Evolutionary conservation across 2,329 filamentous ascomycete genomes (phyloP), one percentile per base, ranked within the genome.

Genomic region (Stachybotrys chlorohalonatus): DNA sequence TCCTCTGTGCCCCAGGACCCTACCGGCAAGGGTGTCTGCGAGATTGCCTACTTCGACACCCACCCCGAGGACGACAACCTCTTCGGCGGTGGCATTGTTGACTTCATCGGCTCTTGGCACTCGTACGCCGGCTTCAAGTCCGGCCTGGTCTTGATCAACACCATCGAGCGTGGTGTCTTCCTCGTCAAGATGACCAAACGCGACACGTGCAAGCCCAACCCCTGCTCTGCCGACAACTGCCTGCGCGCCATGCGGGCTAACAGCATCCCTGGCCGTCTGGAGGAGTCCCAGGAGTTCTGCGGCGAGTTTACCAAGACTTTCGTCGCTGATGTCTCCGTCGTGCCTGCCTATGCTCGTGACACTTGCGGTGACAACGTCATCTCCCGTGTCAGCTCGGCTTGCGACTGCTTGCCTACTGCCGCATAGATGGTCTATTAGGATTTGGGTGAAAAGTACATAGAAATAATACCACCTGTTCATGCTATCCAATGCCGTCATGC

Each of bases 41-140:
- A 76, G 62, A 66, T 71, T 9, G 75, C 67, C 2, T 76, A 69
- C 67, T 77, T 78, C 62, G 75, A 79, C 60, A 66, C 73, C 60
- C 68, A 73, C 61, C 75, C 75, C 11, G 73, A 75, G 58, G 74
- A 79, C 60, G 74, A 78, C 57, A 55, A 54, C 11, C 50, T 39
- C n/a, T 16, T 45, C 17, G 50, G 50, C 30, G 50, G 50, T 15
- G 50, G 50, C 17, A 9, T 39, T 9, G 50, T 52, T n/a, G 50
- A 52, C 11, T 39, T 52, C 31, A 39, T 39, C 17, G 50, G 50
- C 32, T 39, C 31, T 7, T 52, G 50, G 50, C 16, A 17, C 31
- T 52, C 50, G 31, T 52, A 52, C 50, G 50, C 50, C 17, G 31
- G 31, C 50, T 52, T 36, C 50, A 52, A 52, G 50, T 52, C 50